phyloP scores from a whole-genome alignment of 2,329 filamentous ascomycete genomes.

The Xylaria hypoxylon region DNA sequence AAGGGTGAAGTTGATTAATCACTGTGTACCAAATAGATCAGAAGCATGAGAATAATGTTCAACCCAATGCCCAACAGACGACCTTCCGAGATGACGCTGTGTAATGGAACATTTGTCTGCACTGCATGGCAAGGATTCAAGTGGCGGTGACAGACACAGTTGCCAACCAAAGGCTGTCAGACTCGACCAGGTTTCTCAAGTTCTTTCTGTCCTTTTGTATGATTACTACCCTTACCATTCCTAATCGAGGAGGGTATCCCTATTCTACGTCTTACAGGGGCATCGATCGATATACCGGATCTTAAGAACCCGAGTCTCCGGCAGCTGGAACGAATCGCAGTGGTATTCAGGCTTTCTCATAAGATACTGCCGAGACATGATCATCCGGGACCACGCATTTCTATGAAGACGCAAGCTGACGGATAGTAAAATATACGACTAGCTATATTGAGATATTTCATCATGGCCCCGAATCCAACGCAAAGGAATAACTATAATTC shows the following conservation, averaged over 20 bases:
- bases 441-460: too few species aligned
- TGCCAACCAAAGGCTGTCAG: not conserved
- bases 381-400: too few species aligned
- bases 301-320: too few species aligned
- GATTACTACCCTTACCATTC: not conserved
- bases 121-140: slow-evolving; percentile 4
- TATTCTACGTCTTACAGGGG: not conserved
- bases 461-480: too few species aligned
- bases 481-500: not conserved
- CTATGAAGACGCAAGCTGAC: too few species aligned
- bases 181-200: not conserved
- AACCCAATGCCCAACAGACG: not conserved
- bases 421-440: not conserved
- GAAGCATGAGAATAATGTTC: not conserved
- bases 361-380: too few species aligned
- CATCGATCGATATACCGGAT: too few species aligned
- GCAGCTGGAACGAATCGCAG: too few species aligned
- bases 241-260: not conserved
- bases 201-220: slow-evolving; percentile 1
- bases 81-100: not conserved
- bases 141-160: not conserved
- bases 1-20: slow-evolving; percentile 1
- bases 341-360: too few species aligned
- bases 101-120: not conserved
- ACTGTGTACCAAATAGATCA: not conserved